phyloP scores from a whole-genome alignment of 352 stramenopile species.

The Phytophthora uliginosa region DNA sequence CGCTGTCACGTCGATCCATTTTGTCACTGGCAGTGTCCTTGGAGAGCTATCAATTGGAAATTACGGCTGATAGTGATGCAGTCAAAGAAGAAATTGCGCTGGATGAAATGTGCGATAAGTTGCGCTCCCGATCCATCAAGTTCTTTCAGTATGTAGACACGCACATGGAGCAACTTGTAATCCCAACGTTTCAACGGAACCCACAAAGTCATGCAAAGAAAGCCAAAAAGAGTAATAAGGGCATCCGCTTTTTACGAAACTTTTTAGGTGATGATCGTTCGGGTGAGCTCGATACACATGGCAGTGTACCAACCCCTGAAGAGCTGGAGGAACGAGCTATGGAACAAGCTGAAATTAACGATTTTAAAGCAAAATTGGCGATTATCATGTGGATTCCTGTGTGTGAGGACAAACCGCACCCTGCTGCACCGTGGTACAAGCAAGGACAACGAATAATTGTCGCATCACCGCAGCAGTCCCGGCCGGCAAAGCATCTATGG shows the following conservation, averaged over 20 bases:
- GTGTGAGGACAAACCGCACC: constrained; percentile 44
- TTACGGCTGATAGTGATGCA: constrained; percentile 25
- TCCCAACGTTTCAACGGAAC: constrained; percentile 29
- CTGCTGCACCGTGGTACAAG: constrained; percentile 50
- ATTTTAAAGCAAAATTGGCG: constrained; percentile 68
- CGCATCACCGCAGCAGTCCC: constrained; percentile 49
- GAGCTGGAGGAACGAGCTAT: constrained; percentile 44
- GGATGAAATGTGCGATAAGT: constrained; percentile 27
- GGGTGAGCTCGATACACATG: constrained; percentile 11
- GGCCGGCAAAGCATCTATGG: constrained; percentile 55
- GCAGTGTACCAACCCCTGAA: constrained; percentile 20
- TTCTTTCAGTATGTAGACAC: constrained; percentile 80
- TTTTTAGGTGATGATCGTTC: constrained; percentile 53
- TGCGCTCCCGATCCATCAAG: constrained; percentile 51
- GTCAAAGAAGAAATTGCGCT: constrained; percentile 18
- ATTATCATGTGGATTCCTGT: constrained; percentile 75
- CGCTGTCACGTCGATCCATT: constrained; percentile 72
- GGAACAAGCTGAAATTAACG: constrained; percentile 61
- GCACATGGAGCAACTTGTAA: constrained; percentile 66
- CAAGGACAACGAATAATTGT: constrained; percentile 51
- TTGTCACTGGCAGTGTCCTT: constrained; percentile 68
- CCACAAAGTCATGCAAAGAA: constrained; percentile 39
- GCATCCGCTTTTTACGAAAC: constrained; percentile 64
- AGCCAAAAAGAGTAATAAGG: constrained; percentile 63
- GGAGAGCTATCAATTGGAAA: constrained; percentile 59